These are phyloP conservation scores for Daldinia eschscholtzii DNA, from an alignment of 2,329 filamentous ascomycete genomes.

Conservation along the genomic window DNA sequence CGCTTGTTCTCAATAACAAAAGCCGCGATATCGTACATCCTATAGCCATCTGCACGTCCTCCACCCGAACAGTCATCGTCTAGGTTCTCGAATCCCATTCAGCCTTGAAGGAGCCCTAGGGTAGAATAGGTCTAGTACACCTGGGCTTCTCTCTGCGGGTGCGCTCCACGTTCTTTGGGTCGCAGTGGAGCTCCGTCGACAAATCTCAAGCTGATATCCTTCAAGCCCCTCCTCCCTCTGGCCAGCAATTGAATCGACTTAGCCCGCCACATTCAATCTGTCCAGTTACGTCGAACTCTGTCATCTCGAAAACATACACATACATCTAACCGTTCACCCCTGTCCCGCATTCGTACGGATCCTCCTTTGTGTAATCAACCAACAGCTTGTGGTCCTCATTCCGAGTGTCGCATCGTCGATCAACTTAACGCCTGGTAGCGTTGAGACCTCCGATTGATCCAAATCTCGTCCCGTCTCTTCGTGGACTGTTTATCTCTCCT, in stretches of 20 bases:
- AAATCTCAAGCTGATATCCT: slow-evolving; percentile 43
- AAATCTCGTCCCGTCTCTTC: slow-evolving; percentile 34
- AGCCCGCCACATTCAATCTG: slow-evolving; percentile 38
- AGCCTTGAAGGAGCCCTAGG: slow-evolving; percentile 38
- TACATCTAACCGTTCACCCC: slow-evolving; percentile 27
- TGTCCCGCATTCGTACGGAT: slow-evolving; percentile 16
- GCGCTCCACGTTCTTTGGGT: slow-evolving; percentile 40
- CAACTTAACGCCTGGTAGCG: slow-evolving; percentile 18
- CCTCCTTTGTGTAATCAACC: slow-evolving; percentile 20
- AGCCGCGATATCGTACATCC: slow-evolving; percentile 27
- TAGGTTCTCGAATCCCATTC: slow-evolving; percentile 27
- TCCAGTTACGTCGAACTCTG: slow-evolving; percentile 36
- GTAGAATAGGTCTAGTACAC: slow-evolving; percentile 23
- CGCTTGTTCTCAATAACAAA: slow-evolving; percentile 14
- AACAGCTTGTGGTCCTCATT: slow-evolving; percentile 18
- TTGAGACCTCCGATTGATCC: slow-evolving; percentile 37
- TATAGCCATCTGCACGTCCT: slow-evolving; percentile 4
- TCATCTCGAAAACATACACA: slow-evolving; percentile 32
- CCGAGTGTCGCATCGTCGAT: slow-evolving; percentile 25
- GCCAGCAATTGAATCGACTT: slow-evolving; percentile 41
- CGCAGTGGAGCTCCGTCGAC: slow-evolving; percentile 45
- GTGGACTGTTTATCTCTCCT: slow-evolving; percentile 36
- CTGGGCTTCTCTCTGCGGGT: slow-evolving; percentile 31
- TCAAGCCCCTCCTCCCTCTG: slow-evolving; percentile 46
- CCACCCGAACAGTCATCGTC: slow-evolving; percentile 12